A percentile compares a stretch with the other conserved stretches of the same genome.
These are phyloP conservation scores for Talaromyces amestolkiae DNA, from an alignment of 2,329 filamentous ascomycete species.

Conservation along the genomic window DNA sequence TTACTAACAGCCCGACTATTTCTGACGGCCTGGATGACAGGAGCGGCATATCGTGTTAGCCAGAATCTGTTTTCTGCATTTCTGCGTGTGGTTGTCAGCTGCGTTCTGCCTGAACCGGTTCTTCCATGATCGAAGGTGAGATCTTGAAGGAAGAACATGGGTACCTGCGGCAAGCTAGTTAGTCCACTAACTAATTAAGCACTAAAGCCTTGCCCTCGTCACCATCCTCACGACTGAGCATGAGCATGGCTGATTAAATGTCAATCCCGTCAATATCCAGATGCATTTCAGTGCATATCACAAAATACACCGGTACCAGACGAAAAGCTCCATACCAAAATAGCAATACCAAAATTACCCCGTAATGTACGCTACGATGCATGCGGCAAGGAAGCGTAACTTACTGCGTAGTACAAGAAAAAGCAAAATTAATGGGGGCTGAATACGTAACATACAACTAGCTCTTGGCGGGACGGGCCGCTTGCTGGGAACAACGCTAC, in stretches of 20 bases:
- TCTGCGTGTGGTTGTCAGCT: no score
- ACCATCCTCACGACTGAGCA: not conserved
- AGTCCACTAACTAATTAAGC: not conserved
- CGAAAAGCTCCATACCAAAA: no score
- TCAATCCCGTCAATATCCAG: not conserved
- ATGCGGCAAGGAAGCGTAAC: not conserved
- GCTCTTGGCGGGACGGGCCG: constrained; percentile 18
- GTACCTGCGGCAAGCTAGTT: not conserved
- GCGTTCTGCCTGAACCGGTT: not conserved
- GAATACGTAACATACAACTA: not conserved
- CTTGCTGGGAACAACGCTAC: constrained; percentile 16
- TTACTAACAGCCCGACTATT: not conserved
- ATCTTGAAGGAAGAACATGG: not conserved
- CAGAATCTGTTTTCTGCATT: not conserved
- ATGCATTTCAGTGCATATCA: not conserved
- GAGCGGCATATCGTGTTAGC: not conserved
- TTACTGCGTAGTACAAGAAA: not conserved
- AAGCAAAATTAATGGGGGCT: constrained; percentile 2
- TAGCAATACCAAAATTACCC: not conserved
- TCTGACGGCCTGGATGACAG: not conserved
- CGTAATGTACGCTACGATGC: not conserved
- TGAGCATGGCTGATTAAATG: not conserved
- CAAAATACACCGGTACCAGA: not conserved
- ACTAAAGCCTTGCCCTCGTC: not conserved
- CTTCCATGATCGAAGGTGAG: not conserved